A percentile compares a stretch with the other conserved stretches of the same genome.
phyloP scores from a whole-genome alignment of 192 early-diverging fungal species.

The Funneliformis geosporum region DNA sequence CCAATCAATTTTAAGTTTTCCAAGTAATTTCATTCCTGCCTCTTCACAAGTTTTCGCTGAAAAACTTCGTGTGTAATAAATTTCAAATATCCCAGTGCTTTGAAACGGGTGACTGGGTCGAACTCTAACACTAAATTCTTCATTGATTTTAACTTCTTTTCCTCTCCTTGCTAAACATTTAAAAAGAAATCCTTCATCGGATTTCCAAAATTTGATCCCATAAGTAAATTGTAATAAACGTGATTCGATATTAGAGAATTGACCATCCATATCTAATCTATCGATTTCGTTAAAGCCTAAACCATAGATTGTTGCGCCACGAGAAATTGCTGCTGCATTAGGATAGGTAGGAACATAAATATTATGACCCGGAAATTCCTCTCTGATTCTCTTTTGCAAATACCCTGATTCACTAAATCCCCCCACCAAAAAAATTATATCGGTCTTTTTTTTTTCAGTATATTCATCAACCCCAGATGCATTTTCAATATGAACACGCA shows the following conservation, averaged over 20 bases:
- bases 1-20: background rate
- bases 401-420: background rate
- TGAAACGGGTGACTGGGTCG: background rate
- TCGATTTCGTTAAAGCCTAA: conserved; percentile 40
- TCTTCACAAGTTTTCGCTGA: background rate
- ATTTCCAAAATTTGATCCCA: background rate
- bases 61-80: background rate
- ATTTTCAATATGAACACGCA: background rate
- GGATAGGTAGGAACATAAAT: conserved; percentile 43
- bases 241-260: conserved; percentile 22
- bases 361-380: background rate
- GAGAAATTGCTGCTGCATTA: conserved; percentile 54
- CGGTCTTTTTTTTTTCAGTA: background rate
- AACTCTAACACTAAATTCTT: background rate
- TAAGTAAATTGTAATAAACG: background rate
- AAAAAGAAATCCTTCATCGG: background rate
- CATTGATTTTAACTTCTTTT: background rate
- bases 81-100: background rate
- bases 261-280: conserved; percentile 38
- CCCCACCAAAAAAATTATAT: background rate
- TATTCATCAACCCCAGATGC: background rate
- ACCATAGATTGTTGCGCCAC: conserved; percentile 33
- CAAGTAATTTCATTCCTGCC: background rate
- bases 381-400: background rate
- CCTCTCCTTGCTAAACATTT: background rate